Conservation (phyloP, 441 rosid species). For the Capsella rubella region DNA sequence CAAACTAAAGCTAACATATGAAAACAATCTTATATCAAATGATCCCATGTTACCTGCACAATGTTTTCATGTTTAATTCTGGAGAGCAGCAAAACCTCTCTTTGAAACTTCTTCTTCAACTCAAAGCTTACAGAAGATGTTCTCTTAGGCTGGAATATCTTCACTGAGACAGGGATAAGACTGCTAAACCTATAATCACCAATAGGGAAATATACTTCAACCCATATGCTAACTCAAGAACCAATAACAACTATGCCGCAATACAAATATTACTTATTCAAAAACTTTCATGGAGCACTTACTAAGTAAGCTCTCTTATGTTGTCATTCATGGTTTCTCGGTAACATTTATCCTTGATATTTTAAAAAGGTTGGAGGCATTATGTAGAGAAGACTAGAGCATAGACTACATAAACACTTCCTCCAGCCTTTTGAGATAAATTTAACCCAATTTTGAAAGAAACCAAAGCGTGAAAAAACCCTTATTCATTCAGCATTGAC, state of each 20-base stretch:
- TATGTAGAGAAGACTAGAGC: conserved; percentile 1
- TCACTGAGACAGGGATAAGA: conserved; percentile 64
- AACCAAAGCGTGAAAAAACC: not conserved
- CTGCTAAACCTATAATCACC: conserved; percentile 51
- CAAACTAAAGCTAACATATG: not conserved
- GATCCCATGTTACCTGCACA: conserved; percentile 56
- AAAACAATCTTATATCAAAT: conserved; percentile 2
- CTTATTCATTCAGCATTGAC: not conserved
- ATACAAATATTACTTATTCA: not conserved
- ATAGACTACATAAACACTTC: conserved; percentile 14
- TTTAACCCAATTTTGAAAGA: not conserved
- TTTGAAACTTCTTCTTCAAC: conserved; percentile 61
- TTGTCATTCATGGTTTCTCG: not conserved
- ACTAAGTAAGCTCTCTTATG: not conserved
- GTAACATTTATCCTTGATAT: not conserved
- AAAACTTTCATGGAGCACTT: not conserved
- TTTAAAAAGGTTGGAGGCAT: not conserved
- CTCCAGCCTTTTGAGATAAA: not conserved
- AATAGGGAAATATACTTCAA: conserved; percentile 1
- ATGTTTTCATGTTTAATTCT: conserved; percentile 64
- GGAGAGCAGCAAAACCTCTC: conserved; percentile 72
- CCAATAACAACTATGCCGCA: not conserved
- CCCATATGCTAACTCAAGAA: not conserved
- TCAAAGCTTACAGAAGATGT: conserved; percentile 49
- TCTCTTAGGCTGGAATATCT: conserved; percentile 58